Conservation (phyloP, 2,329 filamentous ascomycete genomes). For the Elsinoe perseae region DNA sequence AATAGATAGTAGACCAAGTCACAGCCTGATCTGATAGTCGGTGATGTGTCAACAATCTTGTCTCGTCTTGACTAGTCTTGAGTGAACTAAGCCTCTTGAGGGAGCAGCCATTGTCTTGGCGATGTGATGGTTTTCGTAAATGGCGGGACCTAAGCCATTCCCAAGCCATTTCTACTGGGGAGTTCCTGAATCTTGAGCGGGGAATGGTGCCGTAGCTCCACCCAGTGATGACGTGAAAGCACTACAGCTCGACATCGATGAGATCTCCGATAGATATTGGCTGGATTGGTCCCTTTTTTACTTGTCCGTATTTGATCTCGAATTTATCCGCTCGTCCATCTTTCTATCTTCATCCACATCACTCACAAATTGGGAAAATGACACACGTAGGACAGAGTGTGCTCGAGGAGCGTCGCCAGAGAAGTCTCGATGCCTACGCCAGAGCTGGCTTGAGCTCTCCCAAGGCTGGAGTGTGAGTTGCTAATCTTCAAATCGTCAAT, state of each 20-base stretch:
- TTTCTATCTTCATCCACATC: neutral
- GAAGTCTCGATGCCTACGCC: conserved; percentile 13
- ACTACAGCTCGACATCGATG: conserved; percentile 6
- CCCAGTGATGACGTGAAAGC: conserved; percentile 4
- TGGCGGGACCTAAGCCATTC: neutral
- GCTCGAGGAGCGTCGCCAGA: conserved; percentile 25
- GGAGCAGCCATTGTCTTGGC: neutral
- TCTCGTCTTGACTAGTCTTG: conserved; percentile 7
- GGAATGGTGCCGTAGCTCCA: neutral
- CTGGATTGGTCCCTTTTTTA: neutral
- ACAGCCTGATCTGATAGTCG: neutral
- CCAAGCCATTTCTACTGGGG: too few relatives aligned
- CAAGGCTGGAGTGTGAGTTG: neutral
- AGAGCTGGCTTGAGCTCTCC: neutral
- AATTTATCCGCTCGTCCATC: neutral
- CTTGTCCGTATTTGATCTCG: neutral
- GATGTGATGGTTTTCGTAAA: neutral
- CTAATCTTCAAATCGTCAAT: neutral
- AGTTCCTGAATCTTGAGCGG: neutral
- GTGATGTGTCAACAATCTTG: conserved; percentile 6
- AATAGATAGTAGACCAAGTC: neutral
- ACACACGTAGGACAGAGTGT: conserved; percentile 19
- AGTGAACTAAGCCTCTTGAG: neutral
- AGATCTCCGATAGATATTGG: conserved; percentile 4
- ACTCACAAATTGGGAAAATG: conserved; percentile 2